These are phyloP conservation scores for Vanrija sp. DNA, from an alignment of 1,284 basidiomycete species.

Conservation along the genomic window DNA sequence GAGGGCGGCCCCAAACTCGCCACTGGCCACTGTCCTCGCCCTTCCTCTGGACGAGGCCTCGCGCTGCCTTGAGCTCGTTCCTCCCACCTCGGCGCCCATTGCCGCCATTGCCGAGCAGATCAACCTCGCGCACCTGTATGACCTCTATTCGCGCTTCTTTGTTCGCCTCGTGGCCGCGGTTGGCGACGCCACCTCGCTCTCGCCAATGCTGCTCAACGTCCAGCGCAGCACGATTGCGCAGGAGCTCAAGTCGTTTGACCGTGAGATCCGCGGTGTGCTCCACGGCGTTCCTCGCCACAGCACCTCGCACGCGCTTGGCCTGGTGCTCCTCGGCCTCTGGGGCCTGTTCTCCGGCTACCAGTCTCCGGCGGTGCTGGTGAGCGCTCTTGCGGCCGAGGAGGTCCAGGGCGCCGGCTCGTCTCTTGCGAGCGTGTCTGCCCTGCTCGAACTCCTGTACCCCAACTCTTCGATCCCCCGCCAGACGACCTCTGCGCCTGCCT, in stretches of 20 bases:
- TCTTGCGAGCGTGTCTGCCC: conserved; percentile 32
- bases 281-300: conserved; percentile 35
- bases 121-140: conserved; percentile 44
- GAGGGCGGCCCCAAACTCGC: conserved; percentile 18
- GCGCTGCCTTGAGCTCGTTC: conserved; percentile 27
- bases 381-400: conserved; percentile 44
- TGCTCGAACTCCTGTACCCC: conserved; percentile 44
- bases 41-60: conserved; percentile 37
- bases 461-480: conserved; percentile 19
- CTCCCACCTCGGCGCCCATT: conserved; percentile 36
- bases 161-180: conserved; percentile 39
- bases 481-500: not conserved
- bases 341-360: conserved; percentile 38
- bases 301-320: conserved; percentile 40
- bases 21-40: conserved; percentile 37
- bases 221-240: conserved; percentile 21
- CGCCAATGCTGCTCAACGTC: conserved; percentile 28
- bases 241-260: conserved; percentile 26
- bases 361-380: conserved; percentile 39
- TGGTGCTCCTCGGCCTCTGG: conserved; percentile 48
- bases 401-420: conserved; percentile 29
- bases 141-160: conserved; percentile 44
- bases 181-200: conserved; percentile 18
- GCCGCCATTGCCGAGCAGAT: conserved; percentile 45
- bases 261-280: conserved; percentile 39